Evolutionary conservation across 108 stramenopile genomes (phyloP).

Genomic region (Aurantiochytrium sp.): DNA sequence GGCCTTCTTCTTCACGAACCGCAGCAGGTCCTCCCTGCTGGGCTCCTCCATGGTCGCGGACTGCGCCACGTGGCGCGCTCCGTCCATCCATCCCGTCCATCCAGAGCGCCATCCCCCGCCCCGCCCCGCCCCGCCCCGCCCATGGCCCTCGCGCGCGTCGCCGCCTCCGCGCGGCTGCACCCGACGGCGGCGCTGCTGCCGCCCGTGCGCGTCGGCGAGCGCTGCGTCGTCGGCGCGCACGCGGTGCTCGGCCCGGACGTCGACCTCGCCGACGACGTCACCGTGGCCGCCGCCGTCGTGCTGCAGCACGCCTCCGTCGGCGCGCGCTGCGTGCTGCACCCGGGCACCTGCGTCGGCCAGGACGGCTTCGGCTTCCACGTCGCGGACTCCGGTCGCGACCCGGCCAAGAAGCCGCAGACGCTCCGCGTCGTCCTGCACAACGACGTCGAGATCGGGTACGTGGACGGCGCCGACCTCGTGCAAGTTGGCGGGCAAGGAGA

Average conservation of each 20-base stretch:
- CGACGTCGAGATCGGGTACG: conserved; percentile 31
- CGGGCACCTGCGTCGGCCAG: conserved; percentile 5
- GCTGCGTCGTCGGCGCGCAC: not conserved
- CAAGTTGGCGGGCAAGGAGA: not conserved
- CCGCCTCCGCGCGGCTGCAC: not conserved
- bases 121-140: too few relatives aligned
- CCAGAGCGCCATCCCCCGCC: too few relatives aligned
- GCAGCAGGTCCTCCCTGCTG: not conserved
- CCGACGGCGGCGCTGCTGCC: not conserved
- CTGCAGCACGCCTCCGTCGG: not conserved
- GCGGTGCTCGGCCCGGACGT: not conserved
- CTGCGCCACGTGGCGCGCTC: not conserved
- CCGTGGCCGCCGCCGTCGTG: not conserved
- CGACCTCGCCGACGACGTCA: not conserved
- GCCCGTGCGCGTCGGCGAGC: not conserved
- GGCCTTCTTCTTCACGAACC: not conserved
- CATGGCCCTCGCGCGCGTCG: not conserved
- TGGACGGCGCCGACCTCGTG: not conserved
- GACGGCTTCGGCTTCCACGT: conserved; percentile 9
- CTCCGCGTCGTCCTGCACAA: not conserved
- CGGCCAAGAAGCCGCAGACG: not conserved
- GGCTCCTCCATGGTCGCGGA: not conserved
- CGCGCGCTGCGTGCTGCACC: not conserved
- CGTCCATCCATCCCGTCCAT: not conserved
- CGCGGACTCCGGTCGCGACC: not conserved